Evolutionary conservation across 257 asterid species (phyloP).

Genomic region (Solanum gandarillasii): DNA sequence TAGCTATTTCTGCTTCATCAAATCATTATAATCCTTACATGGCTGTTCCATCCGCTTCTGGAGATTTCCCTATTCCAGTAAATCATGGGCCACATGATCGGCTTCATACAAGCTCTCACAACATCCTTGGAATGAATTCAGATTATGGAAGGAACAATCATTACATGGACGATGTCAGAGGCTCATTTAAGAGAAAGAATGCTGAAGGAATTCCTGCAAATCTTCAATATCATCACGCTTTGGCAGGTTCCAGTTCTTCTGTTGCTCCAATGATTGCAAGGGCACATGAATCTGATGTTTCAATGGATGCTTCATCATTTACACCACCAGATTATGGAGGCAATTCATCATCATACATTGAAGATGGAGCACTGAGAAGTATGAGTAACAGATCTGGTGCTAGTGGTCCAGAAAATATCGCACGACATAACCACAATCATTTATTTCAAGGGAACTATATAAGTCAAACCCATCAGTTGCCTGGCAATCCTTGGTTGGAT

Average conservation of each 20-base stretch:
- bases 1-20: constrained; percentile 37
- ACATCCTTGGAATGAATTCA: constrained; percentile 22
- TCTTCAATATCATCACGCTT: constrained; percentile 23
- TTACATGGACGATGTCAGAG: constrained; percentile 36
- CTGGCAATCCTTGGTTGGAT: constrained; percentile 68
- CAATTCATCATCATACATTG: constrained; percentile 19
- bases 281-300: constrained; percentile 33
- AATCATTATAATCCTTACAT: constrained; percentile 50
- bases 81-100: constrained; percentile 45
- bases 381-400: constrained; percentile 31
- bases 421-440: constrained; percentile 29
- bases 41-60: constrained; percentile 44
- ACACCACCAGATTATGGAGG: constrained; percentile 19
- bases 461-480: constrained; percentile 45
- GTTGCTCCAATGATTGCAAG: constrained; percentile 22
- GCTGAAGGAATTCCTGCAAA: constrained; percentile 35
- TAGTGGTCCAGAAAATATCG: constrained; percentile 33
- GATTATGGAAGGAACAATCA: constrained; percentile 33
- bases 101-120: constrained; percentile 21
- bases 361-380: constrained; percentile 28
- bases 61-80: constrained; percentile 49
- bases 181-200: constrained; percentile 56
- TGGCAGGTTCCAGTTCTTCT: constrained; percentile 63
- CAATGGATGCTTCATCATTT: constrained; percentile 19
- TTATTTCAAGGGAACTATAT: constrained; percentile 49